A percentile compares a stretch with the other conserved stretches of the same genome.
These are phyloP conservation scores for Leishmania arabica DNA, from an alignment of 208 protist species.

Conservation along the genomic window DNA sequence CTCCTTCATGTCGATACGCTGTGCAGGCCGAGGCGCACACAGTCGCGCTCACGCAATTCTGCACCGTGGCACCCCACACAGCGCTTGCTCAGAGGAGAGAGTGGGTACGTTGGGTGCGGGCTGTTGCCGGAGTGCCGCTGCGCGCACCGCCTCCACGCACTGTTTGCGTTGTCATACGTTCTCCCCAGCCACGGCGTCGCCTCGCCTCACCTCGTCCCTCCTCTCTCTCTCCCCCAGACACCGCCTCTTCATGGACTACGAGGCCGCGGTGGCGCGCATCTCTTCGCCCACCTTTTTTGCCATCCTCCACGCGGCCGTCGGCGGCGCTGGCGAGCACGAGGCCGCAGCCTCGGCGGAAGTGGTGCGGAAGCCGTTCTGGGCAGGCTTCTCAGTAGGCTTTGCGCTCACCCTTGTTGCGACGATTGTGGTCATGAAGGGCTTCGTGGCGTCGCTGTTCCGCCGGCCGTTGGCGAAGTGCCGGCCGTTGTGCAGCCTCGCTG, in stretches of 20 bases:
- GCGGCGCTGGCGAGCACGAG: neutral
- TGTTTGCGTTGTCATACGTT: no score
- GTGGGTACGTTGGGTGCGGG: neutral
- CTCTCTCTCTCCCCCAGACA: neutral
- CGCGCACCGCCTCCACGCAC: neutral
- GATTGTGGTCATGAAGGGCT: neutral
- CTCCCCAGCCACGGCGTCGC: neutral
- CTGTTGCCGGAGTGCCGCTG: neutral
- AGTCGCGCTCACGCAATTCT: neutral
- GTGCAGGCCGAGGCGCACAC: neutral
- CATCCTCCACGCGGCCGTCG: conserved; percentile 1
- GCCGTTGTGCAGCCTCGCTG: conserved; percentile 19
- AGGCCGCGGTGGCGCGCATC: conserved; percentile 1
- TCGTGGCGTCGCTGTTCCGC: conserved; percentile 7
- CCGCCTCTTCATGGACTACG: conserved; percentile 6
- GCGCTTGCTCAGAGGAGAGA: neutral
- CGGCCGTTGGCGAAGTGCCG: conserved; percentile 17
- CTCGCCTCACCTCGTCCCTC: neutral
- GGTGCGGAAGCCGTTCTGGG: conserved; percentile 16
- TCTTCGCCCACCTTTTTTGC: conserved; percentile 1
- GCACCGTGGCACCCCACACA: neutral
- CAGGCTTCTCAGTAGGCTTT: conserved; percentile 6
- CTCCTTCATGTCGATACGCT: neutral
- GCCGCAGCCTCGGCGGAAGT: neutral
- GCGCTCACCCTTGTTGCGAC: conserved; percentile 21